A percentile compares a stretch with the other conserved stretches of the same genome.
These are phyloP conservation scores for Penicillium sp. DNA, from an alignment of 2,329 filamentous ascomycete species.

Conservation along the genomic window DNA sequence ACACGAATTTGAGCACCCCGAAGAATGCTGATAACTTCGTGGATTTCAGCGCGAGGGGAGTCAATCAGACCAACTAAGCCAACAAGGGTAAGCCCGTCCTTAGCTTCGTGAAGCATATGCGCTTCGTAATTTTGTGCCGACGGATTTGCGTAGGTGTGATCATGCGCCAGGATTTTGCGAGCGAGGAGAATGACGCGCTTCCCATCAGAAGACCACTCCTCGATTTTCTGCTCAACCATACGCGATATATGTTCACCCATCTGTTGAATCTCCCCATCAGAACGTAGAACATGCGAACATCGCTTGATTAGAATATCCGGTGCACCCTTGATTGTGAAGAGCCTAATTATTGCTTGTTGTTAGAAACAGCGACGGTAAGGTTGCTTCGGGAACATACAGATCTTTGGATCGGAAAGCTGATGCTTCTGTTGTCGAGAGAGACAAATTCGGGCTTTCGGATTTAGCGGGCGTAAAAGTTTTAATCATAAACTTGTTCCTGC, in stretches of 20 bases:
- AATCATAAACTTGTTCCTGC: constrained; percentile 79
- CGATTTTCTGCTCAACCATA: constrained; percentile 55
- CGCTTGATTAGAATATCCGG: constrained; percentile 65
- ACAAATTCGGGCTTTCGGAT: background rate
- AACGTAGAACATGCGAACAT: constrained; percentile 53
- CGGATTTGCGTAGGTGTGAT: constrained; percentile 35
- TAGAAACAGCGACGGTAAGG: too few relatives aligned
- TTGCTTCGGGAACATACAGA: background rate
- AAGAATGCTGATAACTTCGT: constrained; percentile 55
- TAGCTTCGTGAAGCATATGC: constrained; percentile 51
- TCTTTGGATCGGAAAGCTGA: background rate
- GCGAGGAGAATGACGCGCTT: constrained; percentile 63
- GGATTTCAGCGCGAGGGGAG: constrained; percentile 55
- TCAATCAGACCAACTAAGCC: constrained; percentile 56
- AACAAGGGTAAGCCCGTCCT: constrained; percentile 46
- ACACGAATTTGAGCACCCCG: constrained; percentile 67
- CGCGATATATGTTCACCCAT: constrained; percentile 44
- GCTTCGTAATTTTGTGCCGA: constrained; percentile 51
- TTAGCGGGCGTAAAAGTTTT: constrained; percentile 47
- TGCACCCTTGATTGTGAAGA: constrained; percentile 72
- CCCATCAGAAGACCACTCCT: constrained; percentile 62
- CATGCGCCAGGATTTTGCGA: constrained; percentile 49
- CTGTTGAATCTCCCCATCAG: constrained; percentile 48
- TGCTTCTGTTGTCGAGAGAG: background rate
- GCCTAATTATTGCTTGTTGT: constrained; percentile 24